Conservation (phyloP, 148 eudicot genomes). For the Arbutus unedo region DNA sequence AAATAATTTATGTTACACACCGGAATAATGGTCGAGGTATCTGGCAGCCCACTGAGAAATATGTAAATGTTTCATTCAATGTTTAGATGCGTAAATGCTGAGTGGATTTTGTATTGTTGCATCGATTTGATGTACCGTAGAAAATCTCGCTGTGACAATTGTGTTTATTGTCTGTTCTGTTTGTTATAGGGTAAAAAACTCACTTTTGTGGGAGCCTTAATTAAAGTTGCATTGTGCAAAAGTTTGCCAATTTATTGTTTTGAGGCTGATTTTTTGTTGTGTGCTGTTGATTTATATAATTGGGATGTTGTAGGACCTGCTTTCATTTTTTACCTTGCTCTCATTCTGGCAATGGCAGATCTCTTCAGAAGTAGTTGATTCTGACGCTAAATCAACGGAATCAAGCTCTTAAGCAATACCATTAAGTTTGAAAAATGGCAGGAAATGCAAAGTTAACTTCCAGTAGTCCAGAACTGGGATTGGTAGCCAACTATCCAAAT, state of each 20-base stretch:
- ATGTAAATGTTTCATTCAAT: neutral
- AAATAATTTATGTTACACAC: neutral
- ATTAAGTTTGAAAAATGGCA: conserved; percentile 51
- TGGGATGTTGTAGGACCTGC: neutral
- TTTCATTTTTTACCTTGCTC: conserved; percentile 1
- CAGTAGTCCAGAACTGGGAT: conserved; percentile 62
- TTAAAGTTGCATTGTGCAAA: conserved; percentile 3
- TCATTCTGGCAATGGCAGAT: conserved; percentile 19
- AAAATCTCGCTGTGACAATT: neutral
- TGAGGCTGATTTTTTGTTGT: neutral
- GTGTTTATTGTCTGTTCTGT: neutral
- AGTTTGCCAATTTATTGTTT: neutral
- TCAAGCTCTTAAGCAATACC: conserved; percentile 16
- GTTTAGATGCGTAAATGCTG: neutral
- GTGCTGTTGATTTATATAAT: neutral
- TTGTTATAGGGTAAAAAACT: neutral
- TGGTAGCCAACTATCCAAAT: conserved; percentile 47
- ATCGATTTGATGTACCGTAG: neutral
- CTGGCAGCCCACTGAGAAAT: neutral
- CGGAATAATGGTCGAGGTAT: neutral
- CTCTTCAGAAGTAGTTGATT: conserved; percentile 24
- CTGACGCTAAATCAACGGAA: conserved; percentile 4
- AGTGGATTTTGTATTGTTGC: neutral
- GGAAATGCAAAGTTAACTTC: conserved; percentile 58
- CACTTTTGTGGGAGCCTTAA: neutral